These are phyloP conservation scores for Lachnellula arida DNA, from an alignment of 2,329 filamentous ascomycete species.

Conservation along the genomic window DNA sequence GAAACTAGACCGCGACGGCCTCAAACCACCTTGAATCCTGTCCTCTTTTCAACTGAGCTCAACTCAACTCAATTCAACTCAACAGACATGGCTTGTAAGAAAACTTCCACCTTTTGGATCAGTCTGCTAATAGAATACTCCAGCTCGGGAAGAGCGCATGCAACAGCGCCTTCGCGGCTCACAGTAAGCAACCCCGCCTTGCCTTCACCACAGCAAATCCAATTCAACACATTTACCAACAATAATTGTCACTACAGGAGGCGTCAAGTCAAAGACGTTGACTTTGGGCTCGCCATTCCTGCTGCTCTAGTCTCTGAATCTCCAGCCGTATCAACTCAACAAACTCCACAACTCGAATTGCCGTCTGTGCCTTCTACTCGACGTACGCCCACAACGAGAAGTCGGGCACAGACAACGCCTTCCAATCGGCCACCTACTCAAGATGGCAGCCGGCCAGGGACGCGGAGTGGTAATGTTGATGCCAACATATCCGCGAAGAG, in stretches of 20 bases:
- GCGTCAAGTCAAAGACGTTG: constrained; percentile 55
- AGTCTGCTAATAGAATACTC: constrained; percentile 9
- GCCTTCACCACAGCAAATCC: not conserved
- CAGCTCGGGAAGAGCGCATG: constrained; percentile 57
- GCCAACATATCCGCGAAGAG: constrained; percentile 33
- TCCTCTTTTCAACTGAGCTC: not conserved
- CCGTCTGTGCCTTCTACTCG: constrained; percentile 14
- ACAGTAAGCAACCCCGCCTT: constrained; percentile 41
- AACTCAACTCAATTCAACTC: too few relatives aligned
- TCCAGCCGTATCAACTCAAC: constrained; percentile 7
- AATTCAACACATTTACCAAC: not conserved
- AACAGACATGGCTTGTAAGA: constrained; percentile 18
- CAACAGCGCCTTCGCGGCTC: constrained; percentile 62
- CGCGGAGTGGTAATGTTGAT: constrained; percentile 20
- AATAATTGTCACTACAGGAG: constrained; percentile 36
- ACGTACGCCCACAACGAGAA: constrained; percentile 16
- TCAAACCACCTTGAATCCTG: not conserved
- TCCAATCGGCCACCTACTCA: constrained; percentile 1
- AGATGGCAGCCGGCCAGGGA: constrained; percentile 2
- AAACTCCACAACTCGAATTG: constrained; percentile 14
- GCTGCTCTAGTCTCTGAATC: constrained; percentile 24
- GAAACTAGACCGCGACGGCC: constrained; percentile 7
- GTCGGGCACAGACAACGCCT: constrained; percentile 1
- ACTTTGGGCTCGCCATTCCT: constrained; percentile 51
- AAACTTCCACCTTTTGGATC: not conserved